Percentiles rank a stretch among this genome's conserved stretches.
phyloP scores from a whole-genome alignment of 441 rosid species.

The Omphalea diandra region DNA sequence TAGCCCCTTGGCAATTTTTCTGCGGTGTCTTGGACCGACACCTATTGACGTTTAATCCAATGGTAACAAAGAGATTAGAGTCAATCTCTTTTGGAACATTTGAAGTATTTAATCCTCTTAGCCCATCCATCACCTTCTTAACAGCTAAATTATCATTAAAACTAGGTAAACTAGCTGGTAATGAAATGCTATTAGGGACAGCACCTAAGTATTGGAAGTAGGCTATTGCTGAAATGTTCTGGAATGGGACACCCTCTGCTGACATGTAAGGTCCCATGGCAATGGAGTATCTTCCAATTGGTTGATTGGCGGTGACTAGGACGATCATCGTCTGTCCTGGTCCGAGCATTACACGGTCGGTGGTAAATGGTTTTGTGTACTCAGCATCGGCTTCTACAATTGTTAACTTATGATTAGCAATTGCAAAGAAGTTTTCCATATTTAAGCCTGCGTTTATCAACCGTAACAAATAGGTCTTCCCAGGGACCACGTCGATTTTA shows the following conservation, averaged over 20 bases:
- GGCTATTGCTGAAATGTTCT: slow-evolving; percentile 59
- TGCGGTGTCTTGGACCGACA: slow-evolving; percentile 56
- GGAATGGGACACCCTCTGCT: slow-evolving; percentile 53
- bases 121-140: slow-evolving; percentile 72
- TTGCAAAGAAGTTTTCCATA: slow-evolving; percentile 77
- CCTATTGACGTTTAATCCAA: slow-evolving; percentile 66
- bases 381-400: slow-evolving; percentile 83
- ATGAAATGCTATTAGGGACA: slow-evolving; percentile 37
- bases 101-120: slow-evolving; percentile 50
- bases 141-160: slow-evolving; percentile 69
- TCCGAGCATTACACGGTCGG: slow-evolving; percentile 75
- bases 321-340: slow-evolving; percentile 92
- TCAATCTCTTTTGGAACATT: slow-evolving; percentile 59
- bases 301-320: slow-evolving; percentile 74
- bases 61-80: slow-evolving; percentile 53
- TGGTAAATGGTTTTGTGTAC: slow-evolving; percentile 70
- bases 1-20: slow-evolving; percentile 52
- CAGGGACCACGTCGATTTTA: slow-evolving; percentile 57
- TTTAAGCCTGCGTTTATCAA: slow-evolving; percentile 77
- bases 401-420: slow-evolving; percentile 73
- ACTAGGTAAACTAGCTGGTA: slow-evolving; percentile 68
- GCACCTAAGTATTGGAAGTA: slow-evolving; percentile 67
- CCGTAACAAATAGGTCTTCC: slow-evolving; percentile 77
- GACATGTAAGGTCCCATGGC: slow-evolving; percentile 84
- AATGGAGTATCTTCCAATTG: slow-evolving; percentile 67